Conservation (phyloP, 495 filamentous ascomycete genomes). For the Neurospora terricola region DNA sequence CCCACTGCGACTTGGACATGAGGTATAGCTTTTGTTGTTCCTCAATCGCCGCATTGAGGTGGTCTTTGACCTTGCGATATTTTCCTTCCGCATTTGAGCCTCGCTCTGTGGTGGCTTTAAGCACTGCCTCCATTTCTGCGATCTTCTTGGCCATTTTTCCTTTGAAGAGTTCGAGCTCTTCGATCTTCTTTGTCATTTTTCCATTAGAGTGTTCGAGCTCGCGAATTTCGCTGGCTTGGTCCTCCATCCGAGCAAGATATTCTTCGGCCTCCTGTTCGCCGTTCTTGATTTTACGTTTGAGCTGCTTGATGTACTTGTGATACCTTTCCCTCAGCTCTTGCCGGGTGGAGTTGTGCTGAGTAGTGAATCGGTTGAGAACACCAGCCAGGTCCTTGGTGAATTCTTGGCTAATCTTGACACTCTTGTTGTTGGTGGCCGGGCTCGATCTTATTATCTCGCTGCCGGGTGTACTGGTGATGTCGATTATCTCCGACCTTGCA, state of each 20-base stretch:
- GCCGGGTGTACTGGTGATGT: background rate
- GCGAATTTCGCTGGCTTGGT: conserved; percentile 14
- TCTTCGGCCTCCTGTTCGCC: background rate
- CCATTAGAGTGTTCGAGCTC: conserved; percentile 12
- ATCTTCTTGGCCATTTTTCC: conserved; percentile 14
- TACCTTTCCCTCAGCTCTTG: conserved; percentile 13
- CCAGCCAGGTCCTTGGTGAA: conserved; percentile 13
- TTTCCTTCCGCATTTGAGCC: conserved; percentile 20
- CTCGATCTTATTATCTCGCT: conserved; percentile 2
- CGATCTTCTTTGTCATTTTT: conserved; percentile 15
- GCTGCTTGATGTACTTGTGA: conserved; percentile 11
- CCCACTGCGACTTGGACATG: conserved; percentile 18
- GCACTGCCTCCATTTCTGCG: conserved; percentile 11
- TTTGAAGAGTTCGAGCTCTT: conserved; percentile 10
- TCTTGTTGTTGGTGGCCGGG: conserved; percentile 1
- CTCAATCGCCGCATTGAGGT: conserved; percentile 26
- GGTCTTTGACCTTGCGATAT: conserved; percentile 16
- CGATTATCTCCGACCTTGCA: conserved; percentile 1
- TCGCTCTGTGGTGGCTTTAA: conserved; percentile 10
- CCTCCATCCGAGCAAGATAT: background rate
- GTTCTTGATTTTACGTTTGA: conserved; percentile 5
- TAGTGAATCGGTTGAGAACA: conserved; percentile 17
- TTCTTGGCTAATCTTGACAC: conserved; percentile 11
- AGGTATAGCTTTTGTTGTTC: conserved; percentile 31
- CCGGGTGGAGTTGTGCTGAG: conserved; percentile 7